phyloP scores from a whole-genome alignment of 75 land plant genomes.

The Pinus taeda region DNA sequence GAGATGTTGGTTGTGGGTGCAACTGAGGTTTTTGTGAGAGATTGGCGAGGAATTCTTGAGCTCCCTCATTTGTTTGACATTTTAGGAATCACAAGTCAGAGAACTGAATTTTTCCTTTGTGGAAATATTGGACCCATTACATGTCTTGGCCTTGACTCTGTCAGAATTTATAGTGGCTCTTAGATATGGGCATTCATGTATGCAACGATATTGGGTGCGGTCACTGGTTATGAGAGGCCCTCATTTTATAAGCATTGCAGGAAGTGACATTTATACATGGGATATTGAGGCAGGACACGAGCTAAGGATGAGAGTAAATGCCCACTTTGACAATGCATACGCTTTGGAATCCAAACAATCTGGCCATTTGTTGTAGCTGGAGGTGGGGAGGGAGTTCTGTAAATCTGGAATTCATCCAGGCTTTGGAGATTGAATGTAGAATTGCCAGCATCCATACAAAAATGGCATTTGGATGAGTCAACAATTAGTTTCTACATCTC shows the following conservation, averaged over 20 bases:
- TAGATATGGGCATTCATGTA: conserved; percentile 86
- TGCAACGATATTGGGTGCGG: conserved; percentile 97
- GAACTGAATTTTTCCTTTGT: conserved; percentile 51
- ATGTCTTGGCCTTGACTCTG: conserved; percentile 67
- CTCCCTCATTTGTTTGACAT: conserved; percentile 72
- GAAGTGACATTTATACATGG: conserved; percentile 86
- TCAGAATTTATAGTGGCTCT: conserved; percentile 84
- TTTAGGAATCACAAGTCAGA: conserved; percentile 19
- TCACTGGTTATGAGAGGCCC: conserved; percentile 58
- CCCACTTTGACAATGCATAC: conserved; percentile 67
- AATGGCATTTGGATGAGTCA: no score
- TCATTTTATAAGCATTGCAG: conserved; percentile 65
- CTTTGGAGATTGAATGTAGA: conserved; percentile 76
- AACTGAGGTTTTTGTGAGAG: conserved; percentile 70
- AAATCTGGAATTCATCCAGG: conserved; percentile 94
- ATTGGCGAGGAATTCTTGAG: conserved; percentile 71
- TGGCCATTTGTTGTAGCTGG: conserved; percentile 86
- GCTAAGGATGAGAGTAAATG: conserved; percentile 35
- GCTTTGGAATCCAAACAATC: conserved; percentile 66
- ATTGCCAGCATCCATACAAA: no score
- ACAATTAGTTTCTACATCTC: no score
- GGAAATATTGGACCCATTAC: conserved; percentile 91
- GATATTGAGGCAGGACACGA: conserved; percentile 50
- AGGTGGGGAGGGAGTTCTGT: conserved; percentile 77
- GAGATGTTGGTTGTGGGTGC: conserved; percentile 78